Evolutionary conservation across 345 rosid species (phyloP), one percentile per base, ranked within the genome.

Genomic region (Rhodamnia argentea): DNA sequence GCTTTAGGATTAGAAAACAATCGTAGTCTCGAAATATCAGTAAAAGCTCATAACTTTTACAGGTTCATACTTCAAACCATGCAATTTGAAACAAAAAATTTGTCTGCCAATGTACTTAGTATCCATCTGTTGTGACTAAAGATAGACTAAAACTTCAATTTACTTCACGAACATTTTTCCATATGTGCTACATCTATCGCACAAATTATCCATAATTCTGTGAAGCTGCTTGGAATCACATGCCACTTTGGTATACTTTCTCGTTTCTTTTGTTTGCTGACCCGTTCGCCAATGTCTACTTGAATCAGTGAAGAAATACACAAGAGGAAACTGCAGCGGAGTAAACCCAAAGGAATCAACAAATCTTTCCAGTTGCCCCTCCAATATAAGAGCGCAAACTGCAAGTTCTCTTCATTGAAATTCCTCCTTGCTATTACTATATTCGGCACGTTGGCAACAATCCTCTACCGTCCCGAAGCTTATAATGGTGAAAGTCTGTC

Each of bases 371-470:
- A 86, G 56, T 85, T 91, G 83, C 92, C 92, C 18, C 37, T 89
- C 82, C 94, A 92, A 56, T 93, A 91, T 76, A 91, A 92, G 88
- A 92, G 88, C 85, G 89, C 91, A 32, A 93, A 91, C 90, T 92
- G 93, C 96, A 95, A 89, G 91, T 85, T 87, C 86, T 88, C 93
- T 75, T 89, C 94, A 15, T 88, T 95, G 88, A 96, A 95, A 87
- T 85, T 96, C 84, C 88, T 95, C 85, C 89, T 97, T 82, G 85
- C 91, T 52, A 55, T 94, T 82, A 93, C 93, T 60, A 85, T 96
- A 7, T 92, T 90, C 47, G 96, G 94, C 55, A 92, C 95, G 12
- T 90, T 94, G 64, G 76, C 93, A 62, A 92, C 92, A 9, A 86
- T 97, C 51, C 81, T 93, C 47, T 92, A 90, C 89, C 92, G 92